A percentile compares a stretch with the other conserved stretches of the same genome.
These are phyloP conservation scores for Diaporthe eres DNA, from an alignment of 2,329 filamentous ascomycete species.

Conservation along the genomic window DNA sequence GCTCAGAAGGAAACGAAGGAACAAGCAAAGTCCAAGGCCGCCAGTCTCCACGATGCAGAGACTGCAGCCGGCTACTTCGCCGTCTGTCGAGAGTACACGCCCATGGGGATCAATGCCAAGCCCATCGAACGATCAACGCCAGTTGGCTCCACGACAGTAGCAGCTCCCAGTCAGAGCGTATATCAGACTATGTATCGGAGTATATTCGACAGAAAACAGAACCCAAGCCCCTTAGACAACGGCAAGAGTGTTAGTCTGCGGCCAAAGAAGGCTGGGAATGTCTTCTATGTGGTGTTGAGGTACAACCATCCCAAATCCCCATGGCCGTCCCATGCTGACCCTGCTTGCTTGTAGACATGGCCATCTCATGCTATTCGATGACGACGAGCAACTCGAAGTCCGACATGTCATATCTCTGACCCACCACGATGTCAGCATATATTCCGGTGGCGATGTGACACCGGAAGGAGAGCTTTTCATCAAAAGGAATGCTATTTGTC, in stretches of 20 bases:
- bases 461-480: constrained; percentile 96
- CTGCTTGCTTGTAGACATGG: constrained; percentile 76
- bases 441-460: constrained; percentile 82
- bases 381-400: constrained; percentile 94
- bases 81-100: constrained; percentile 93
- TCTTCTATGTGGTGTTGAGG: constrained; percentile 94
- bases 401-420: constrained; percentile 95
- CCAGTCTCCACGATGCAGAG: constrained; percentile 73
- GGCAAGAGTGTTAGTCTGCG: constrained; percentile 64
- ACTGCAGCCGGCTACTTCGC: constrained; percentile 94
- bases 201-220: constrained; percentile 86
- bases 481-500: constrained; percentile 90
- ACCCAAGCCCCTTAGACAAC: constrained; percentile 61
- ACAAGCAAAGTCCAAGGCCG: constrained; percentile 68
- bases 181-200: constrained; percentile 99
- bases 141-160: constrained; percentile 80
- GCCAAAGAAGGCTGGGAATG: constrained; percentile 81
- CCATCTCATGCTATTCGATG: constrained; percentile 97
- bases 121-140: constrained; percentile 89
- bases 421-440: constrained; percentile 88
- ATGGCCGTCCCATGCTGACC: constrained; percentile 8
- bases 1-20: constrained; percentile 72
- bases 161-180: constrained; percentile 88
- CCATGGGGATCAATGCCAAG: constrained; percentile 92
- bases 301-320: constrained; percentile 56